Base-by-base conservation (phyloP, 352 stramenopile species). In the Phytopythium montanum region DNA sequence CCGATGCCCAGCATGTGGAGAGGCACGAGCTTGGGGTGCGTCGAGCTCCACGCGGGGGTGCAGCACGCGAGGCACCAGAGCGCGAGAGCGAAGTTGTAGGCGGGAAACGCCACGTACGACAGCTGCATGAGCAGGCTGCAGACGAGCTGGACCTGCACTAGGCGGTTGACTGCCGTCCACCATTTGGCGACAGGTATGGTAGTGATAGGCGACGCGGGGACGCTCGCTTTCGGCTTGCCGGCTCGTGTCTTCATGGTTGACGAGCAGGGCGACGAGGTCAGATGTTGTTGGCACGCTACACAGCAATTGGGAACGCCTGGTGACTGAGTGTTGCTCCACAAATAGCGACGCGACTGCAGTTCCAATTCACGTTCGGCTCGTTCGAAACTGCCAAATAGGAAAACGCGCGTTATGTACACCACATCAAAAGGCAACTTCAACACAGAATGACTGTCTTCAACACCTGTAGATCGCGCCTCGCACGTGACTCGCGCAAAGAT, bases 71-170 rank as follows among this genome's bases (percentile, higher is more conserved):
- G 66, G 23, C 77, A 80, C 84, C 84, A 93, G 36, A 92, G 61
- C 28, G 78, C 84, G 33, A 92, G 68, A 23, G 75, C 75, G 59
- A 92, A 90, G 59, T 94, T 92, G 62, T 94, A 93, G 6, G 78
- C 74, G 2, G 84, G 79, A 45, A 92, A 93, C 5, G 84, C 84
- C 29, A 93, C 81, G 61, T 93, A 93, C 39, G 84, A 88, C 13
- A 92, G 66, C 64, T 94, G 81, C 80, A 92, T 88, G 45, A 94
- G 59, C 21, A 89, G 54, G 26, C 75, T 76, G 34, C 71, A 86
- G 18, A 61, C 63, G 34, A 91, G 77, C 60, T 89, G 81, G 21
- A 79, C 56, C 45, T 73, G 21, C 25, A 85, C 68, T 5, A 80
- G 52, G 1, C 73, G 73, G 21, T 70, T 54, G 2, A 87, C 59